Percentiles rank a stretch among this genome's conserved stretches.
phyloP scores from a whole-genome alignment of 305 asterid genomes.

The Fraxinus greggii region DNA sequence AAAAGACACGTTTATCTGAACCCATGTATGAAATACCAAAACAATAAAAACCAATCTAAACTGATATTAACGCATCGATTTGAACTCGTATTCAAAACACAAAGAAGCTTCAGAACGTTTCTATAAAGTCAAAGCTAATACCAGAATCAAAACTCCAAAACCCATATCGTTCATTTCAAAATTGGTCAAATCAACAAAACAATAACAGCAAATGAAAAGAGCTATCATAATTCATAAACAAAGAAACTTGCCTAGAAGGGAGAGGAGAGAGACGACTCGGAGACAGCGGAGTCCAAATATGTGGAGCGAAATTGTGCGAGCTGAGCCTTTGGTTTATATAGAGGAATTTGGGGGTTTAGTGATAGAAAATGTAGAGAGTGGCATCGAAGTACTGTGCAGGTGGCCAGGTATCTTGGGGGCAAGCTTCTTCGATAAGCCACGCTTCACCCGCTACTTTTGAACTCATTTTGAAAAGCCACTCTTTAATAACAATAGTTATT shows the following conservation, averaged over 20 bases:
- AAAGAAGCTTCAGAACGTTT: neutral
- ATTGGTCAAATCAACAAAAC: neutral
- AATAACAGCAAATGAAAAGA: neutral
- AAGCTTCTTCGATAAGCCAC: neutral
- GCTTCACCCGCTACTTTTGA: neutral
- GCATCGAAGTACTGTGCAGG: neutral
- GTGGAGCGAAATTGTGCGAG: neutral
- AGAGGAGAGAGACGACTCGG: neutral
- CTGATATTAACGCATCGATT: neutral
- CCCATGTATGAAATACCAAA: neutral
- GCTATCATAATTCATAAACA: neutral
- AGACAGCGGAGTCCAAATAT: neutral
- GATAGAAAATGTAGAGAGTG: neutral
- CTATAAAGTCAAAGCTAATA: neutral
- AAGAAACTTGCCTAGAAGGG: neutral
- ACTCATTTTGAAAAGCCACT: neutral
- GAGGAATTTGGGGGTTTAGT: no score
- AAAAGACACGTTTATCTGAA: neutral
- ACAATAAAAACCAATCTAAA: neutral
- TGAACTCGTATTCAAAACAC: neutral
- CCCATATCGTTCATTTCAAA: neutral
- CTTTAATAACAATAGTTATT: no score
- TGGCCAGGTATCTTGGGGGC: neutral
- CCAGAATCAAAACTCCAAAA: neutral
- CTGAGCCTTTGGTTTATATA: no score